Percentiles rank a stretch among this genome's conserved stretches.
Conservation (phyloP, 345 rosid genomes). For the Diplotaxis tenuifolia region DNA sequence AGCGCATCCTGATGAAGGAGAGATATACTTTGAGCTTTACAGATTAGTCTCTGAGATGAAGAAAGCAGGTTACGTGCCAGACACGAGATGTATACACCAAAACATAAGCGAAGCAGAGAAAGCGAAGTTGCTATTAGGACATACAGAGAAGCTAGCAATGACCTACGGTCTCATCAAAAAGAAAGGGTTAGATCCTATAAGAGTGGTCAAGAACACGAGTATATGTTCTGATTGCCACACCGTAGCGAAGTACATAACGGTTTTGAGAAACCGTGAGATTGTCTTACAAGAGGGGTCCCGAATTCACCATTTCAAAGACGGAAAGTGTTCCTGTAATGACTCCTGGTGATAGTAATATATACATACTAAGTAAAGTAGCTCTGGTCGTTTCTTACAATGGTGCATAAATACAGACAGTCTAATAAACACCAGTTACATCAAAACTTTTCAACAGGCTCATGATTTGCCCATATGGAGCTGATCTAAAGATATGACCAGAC, state of each 20-base stretch:
- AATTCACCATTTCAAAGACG: conserved; percentile 66
- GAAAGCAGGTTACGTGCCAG: conserved; percentile 60
- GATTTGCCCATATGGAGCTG: conserved; percentile 10
- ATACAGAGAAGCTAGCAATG: conserved; percentile 77
- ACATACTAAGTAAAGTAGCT: conserved; percentile 6
- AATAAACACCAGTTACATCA: conserved; percentile 25
- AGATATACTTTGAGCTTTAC: conserved; percentile 66
- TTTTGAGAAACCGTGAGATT: conserved; percentile 51
- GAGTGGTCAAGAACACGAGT: conserved; percentile 71
- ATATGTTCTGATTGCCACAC: conserved; percentile 73
- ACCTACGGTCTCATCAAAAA: conserved; percentile 64
- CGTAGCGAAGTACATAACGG: conserved; percentile 60
- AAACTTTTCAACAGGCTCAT: neutral
- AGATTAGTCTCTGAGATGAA: conserved; percentile 64
- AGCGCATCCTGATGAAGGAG: conserved; percentile 61
- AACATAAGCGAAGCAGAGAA: conserved; percentile 56
- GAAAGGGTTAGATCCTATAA: conserved; percentile 45
- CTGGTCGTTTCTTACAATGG: conserved; percentile 15
- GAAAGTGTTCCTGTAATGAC: conserved; percentile 71
- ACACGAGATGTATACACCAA: conserved; percentile 51
- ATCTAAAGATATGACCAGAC: neutral
- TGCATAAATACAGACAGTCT: conserved; percentile 13
- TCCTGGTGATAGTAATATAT: conserved; percentile 51
- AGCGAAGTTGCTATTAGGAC: conserved; percentile 56
- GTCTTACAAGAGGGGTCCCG: conserved; percentile 56